Evolutionary conservation across 805 yeast genomes (phyloP), one percentile per base, ranked within the genome.

Genomic region (Teunomyces panamensis): DNA sequence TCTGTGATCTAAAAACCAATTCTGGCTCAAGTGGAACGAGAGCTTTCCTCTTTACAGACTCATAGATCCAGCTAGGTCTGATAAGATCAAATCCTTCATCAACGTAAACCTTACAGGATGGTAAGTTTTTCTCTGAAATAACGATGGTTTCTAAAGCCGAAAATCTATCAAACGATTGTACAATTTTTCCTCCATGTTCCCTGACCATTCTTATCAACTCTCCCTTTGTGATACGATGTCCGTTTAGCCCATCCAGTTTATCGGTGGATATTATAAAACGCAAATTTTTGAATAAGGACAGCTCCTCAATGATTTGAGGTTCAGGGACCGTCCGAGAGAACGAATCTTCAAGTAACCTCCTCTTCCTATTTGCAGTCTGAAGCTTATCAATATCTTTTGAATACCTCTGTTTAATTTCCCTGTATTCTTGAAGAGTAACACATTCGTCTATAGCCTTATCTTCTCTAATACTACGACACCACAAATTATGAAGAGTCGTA

Each of bases 401-500:
- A 54, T 60, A 54, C 44, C 60, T 48, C 48, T 59, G 55, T 42
- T 69, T 74, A 45, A 78, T 58, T 11, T 64, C 63, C 39, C 62
- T 53, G 60, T 80, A 84, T 30, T 85, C 89, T 9, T 71, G 72
- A 3, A 83, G 52, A 2, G 87, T 78, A 24, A 83, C 68, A 26
- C 84, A 74, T 8, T 78, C 77, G 9, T 66, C 69, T 73, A 79
- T 78, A 41, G 74, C 71, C 57, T 89, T 89, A 60, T 92, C 97
- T 2, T 72, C 72, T 42, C 97, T 63, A 1, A 91, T 70, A 4
- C 77, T 55, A 35, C 85, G 73, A 57, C 90, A 85, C 60, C 89
- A 83, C 0, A 94, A 87, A 56, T 88, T 86, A 52, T 88, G 79
- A 13, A 92, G 68, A 0, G 97, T 88, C 5, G 84, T 73, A 0